Evolutionary conservation across 495 filamentous ascomycete species (phyloP).

Genomic region (Oidiodendron maius): DNA sequence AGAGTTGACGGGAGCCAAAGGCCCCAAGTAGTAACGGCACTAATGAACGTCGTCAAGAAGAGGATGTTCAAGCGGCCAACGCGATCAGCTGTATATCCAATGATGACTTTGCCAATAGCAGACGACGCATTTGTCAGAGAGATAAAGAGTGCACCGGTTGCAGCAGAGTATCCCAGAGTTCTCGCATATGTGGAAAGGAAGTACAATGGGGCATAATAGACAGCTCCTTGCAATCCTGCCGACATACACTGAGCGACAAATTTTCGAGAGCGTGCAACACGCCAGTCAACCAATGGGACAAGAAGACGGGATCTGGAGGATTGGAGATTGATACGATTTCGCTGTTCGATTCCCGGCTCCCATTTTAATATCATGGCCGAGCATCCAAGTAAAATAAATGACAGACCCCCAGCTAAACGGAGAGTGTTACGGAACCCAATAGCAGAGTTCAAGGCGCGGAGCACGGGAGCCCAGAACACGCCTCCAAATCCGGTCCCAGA

Average conservation of each 20-base stretch:
- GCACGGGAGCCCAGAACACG: too few relatives aligned
- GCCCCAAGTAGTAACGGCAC: constrained; percentile 27
- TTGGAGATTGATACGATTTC: too few relatives aligned
- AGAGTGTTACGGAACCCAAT: too few relatives aligned
- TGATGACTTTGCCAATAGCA: constrained; percentile 19
- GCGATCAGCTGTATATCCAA: constrained; percentile 24
- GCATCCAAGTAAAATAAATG: too few relatives aligned
- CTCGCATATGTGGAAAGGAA: constrained; percentile 34
- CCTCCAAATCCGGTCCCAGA: too few relatives aligned
- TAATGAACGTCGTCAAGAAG: constrained; percentile 32
- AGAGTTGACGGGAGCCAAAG: constrained; percentile 37
- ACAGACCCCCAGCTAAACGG: too few relatives aligned
- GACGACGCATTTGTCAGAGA: constrained; percentile 21
- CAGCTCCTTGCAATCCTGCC: constrained; percentile 32
- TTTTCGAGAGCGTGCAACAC: constrained; percentile 23
- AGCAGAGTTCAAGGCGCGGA: too few relatives aligned
- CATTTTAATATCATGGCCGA: too few relatives aligned
- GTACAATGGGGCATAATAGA: constrained; percentile 34
- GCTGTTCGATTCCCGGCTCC: too few relatives aligned
- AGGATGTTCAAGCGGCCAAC: constrained; percentile 33
- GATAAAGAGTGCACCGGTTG: constrained; percentile 29
- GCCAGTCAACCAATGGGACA: too few relatives aligned
- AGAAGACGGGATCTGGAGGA: too few relatives aligned
- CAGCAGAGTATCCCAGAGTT: constrained; percentile 33
- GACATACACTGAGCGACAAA: constrained; percentile 30